Evolutionary conservation across 257 asterid genomes (phyloP), one percentile per base, ranked within the genome.

Genomic region (Henckelia pumila): DNA sequence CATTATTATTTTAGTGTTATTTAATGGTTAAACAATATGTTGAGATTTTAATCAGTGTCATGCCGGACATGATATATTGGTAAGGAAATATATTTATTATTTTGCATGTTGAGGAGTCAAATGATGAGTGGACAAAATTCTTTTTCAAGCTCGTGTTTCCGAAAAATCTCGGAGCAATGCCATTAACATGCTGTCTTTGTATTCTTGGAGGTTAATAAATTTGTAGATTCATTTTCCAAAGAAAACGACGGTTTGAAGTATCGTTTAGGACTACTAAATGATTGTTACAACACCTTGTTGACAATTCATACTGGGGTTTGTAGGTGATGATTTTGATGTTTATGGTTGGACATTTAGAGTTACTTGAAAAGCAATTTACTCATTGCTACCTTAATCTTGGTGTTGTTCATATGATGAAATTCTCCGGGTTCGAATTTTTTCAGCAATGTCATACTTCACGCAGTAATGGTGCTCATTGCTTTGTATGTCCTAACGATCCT

Each of bases 71-170:
- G 68, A 32, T 64, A 35, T 23, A 44, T 47, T 56, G 64, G 47
- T 3, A 35, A 25, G 25, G 61, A 61, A 67, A 16, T 28, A 62
- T 68, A 65, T 20, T 26, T 29, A 62, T 23, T 28, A 32, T 49
- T 57, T 21, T 17, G 66, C 56, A 26, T 33, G 16, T 23, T 56
- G 59, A n/a, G 63, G 28, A 32, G 52, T 60, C 10, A 66, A 33
- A 40, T 49, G 44, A 65, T 66, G 33, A 33, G 16, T 19, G 7
- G 13, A 19, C 6, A 13, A 50, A n/a, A 25, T 47, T 23, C 7
- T 23, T 44, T 40, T 22, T 11, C 7, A 44, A 17, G 16, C 5
- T 24, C 50, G 1, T 0, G n/a, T 13, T 11, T 40, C 50, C n/a
- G n/a, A 3, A 40, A 2, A 11, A 2, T 40, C 17, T 40, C 44